phyloP scores from a whole-genome alignment of 495 filamentous ascomycete species.

The Evernia prunastri region DNA sequence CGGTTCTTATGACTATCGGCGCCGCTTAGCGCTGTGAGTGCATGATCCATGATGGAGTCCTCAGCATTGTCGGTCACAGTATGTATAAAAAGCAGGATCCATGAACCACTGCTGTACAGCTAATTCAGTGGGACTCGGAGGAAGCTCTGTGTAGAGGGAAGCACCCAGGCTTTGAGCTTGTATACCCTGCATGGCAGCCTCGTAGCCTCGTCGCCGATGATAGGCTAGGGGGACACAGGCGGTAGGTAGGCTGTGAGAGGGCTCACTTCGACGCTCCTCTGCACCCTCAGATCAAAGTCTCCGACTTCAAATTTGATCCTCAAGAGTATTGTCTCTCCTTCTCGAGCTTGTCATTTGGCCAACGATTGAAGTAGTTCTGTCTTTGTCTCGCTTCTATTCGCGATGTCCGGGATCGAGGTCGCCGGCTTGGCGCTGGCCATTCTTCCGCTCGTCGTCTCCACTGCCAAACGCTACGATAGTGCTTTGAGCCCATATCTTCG shows the following conservation, averaged over 20 bases:
- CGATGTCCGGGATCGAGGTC: constrained; percentile 21
- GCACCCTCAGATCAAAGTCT: neutral
- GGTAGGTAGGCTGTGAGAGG: neutral
- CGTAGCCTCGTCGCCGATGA: neutral
- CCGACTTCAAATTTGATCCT: neutral
- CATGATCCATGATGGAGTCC: neutral
- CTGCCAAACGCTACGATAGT: constrained; percentile 28
- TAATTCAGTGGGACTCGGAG: neutral
- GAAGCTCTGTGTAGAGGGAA: neutral
- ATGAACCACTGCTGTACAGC: neutral
- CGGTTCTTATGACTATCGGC: neutral
- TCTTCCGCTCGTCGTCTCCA: constrained; percentile 29
- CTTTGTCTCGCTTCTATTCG: neutral
- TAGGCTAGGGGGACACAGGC: neutral
- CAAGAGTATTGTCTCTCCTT: neutral
- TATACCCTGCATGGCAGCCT: neutral
- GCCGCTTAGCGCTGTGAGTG: neutral
- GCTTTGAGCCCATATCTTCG: constrained; percentile 26
- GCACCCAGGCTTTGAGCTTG: neutral
- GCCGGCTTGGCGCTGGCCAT: constrained; percentile 29
- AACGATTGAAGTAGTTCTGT: neutral
- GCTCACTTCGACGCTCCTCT: neutral
- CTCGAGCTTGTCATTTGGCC: neutral
- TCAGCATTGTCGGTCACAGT: neutral
- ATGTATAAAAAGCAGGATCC: neutral